Evolutionary conservation across 106 monocot species (phyloP), one percentile per base, ranked within the genome.

Genomic region (Phalaenopsis equestris): DNA sequence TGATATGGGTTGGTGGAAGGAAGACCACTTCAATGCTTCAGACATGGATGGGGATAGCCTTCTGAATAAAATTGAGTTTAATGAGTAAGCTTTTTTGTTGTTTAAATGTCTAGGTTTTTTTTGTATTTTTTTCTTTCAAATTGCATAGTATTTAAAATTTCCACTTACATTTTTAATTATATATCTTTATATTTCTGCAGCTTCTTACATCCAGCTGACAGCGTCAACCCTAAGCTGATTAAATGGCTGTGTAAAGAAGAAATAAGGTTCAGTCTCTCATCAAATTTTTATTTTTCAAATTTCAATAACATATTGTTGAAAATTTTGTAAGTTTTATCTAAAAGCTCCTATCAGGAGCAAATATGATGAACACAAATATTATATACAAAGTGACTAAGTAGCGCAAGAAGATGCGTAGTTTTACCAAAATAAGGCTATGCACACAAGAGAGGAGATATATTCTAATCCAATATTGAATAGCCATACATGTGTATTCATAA

Each of bases 11-110:
- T 98, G 92, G 94, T 92, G 92, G 97, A 90, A 81, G 64, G 87
- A 87, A 77, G 95, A 93, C 11, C 99, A 95, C 79, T 95, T 99
- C 81, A 93, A 95, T 93, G 92, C 95, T 57, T 89, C 99, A 6
- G 99, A 95, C 84, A 16, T 91, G 5, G 91, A 99, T 86, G 99
- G 85, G 30, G 56, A 99, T 84, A 95, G 91, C 24, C 87, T 89
- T 79, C 65, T 99, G 23, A 95, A 95, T 88, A 68, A 84, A n/a
- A 91, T 89, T 0, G 99, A 99, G 82, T 99, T 99, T 76, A 93
- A 93, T 74, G 92, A 95, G 99, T 95, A 80, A 83, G 67, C 56
- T 39, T 41, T 75, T 14, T 79, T 8, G n/a, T 18, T 85, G 8
- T 79, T 42, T 10, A 61, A 42, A 42, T 72, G 48, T 41, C 16